A percentile compares a stretch with the other conserved stretches of the same genome.
Conservation (phyloP, 495 filamentous ascomycete species). For the Penicillium diatomitis region DNA sequence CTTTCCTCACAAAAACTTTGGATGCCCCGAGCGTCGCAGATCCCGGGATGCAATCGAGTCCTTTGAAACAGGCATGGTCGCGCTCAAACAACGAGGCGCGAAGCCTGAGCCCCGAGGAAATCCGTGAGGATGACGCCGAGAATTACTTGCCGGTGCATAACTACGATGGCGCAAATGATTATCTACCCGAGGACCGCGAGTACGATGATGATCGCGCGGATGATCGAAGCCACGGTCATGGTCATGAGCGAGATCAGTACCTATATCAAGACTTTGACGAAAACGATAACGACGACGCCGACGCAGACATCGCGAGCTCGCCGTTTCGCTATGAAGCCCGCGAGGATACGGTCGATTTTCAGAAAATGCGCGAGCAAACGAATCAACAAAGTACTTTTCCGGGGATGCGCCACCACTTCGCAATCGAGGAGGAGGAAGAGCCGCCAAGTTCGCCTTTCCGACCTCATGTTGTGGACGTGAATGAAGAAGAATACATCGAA, state of each 20-base stretch:
- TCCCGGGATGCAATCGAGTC: conserved; percentile 25
- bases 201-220: too few species aligned
- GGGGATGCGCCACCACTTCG: not conserved
- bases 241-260: conserved; percentile 13
- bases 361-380: conserved; percentile 13
- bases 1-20: conserved; percentile 18
- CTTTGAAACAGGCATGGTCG: conserved; percentile 21
- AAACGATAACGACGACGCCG: conserved; percentile 12
- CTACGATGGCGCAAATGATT: too few species aligned
- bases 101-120: conserved; percentile 3
- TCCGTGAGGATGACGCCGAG: conserved; percentile 4
- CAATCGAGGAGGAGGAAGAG: conserved; percentile 3
- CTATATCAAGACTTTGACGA: conserved; percentile 11
- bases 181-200: too few species aligned
- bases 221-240: conserved; percentile 3
- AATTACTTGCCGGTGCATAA: not conserved
- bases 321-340: conserved; percentile 29
- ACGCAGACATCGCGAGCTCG: conserved; percentile 24
- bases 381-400: not conserved
- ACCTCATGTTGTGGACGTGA: not conserved
- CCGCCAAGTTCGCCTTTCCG: conserved; percentile 32
- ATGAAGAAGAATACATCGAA: not conserved
- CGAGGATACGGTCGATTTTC: conserved; percentile 33
- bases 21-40: conserved; percentile 23
- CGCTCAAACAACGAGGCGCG: conserved; percentile 4